Percentiles rank a stretch among this genome's conserved stretches.
Conservation (phyloP, 2,329 filamentous ascomycete genomes). For the Alternaria triticina region DNA sequence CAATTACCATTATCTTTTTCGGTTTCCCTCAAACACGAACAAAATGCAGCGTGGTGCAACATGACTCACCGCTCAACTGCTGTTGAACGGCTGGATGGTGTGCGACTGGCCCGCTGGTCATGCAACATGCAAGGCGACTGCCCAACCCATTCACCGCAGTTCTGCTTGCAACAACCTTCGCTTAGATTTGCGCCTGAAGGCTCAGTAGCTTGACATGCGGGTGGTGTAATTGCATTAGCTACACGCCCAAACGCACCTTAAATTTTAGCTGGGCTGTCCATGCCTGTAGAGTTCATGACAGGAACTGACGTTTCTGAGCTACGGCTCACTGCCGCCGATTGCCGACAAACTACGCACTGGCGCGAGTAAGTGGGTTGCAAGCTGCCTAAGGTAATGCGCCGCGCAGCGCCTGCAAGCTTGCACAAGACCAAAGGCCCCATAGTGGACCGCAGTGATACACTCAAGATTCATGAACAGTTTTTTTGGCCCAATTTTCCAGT, state of each 20-base stretch:
- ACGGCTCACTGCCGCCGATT: slow-evolving; percentile 4
- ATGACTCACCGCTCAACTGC: slow-evolving; percentile 19
- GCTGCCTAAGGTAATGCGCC: neutral
- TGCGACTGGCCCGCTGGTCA: slow-evolving; percentile 5
- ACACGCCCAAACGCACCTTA: neutral
- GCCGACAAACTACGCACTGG: slow-evolving; percentile 8
- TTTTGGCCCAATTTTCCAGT: neutral
- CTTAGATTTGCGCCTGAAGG: neutral
- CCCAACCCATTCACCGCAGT: neutral
- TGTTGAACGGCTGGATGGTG: slow-evolving; percentile 4
- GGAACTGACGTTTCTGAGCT: slow-evolving; percentile 1
- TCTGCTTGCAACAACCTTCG: slow-evolving; percentile 6
- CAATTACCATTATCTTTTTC: neutral
- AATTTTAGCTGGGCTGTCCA: neutral
- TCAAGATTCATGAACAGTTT: neutral
- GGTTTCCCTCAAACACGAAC: neutral
- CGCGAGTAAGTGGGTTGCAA: slow-evolving; percentile 3
- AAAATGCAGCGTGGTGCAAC: neutral
- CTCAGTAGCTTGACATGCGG: neutral
- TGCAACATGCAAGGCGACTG: slow-evolving; percentile 14
- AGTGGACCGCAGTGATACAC: slow-evolving; percentile 11
- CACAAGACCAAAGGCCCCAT: slow-evolving; percentile 9
- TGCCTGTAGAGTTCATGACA: neutral
- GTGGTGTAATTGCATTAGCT: neutral
- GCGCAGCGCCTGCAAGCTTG: slow-evolving; percentile 12